phyloP scores from a whole-genome alignment of 78 protist genomes.

The Speleostelium caveatum region DNA sequence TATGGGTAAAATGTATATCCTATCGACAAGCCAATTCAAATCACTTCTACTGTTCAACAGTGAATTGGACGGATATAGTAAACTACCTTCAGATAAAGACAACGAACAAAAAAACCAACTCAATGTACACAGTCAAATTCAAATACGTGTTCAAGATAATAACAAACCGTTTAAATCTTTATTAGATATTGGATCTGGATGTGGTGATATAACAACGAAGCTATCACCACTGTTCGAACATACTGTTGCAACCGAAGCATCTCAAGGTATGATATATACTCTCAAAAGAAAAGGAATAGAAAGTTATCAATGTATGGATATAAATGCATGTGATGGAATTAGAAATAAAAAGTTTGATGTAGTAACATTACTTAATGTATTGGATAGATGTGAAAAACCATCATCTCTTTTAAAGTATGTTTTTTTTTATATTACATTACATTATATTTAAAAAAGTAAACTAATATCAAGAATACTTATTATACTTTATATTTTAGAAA shows the following conservation, averaged over 20 bases:
- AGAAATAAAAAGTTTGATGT: conserved; percentile 30
- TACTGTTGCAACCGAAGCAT: conserved; percentile 70
- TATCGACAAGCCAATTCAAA: conserved; percentile 52
- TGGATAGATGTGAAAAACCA: conserved; percentile 83
- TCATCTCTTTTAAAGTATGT: conserved; percentile 40
- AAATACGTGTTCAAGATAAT: neutral
- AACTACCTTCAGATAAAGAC: too few relatives aligned
- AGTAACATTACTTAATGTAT: conserved; percentile 67
- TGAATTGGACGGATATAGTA: neutral
- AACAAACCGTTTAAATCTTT: neutral
- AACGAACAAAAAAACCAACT: neutral
- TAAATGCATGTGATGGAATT: conserved; percentile 5
- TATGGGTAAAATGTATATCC: conserved; percentile 79
- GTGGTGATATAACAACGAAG: conserved; percentile 55
- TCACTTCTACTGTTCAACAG: neutral
- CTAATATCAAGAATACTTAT: neutral
- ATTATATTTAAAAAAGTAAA: too few relatives aligned
- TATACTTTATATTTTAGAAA: neutral
- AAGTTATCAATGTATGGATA: conserved; percentile 18
- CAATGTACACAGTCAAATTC: neutral
- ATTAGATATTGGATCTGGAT: conserved; percentile 84
- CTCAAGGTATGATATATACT: conserved; percentile 64
- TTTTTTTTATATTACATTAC: too few relatives aligned
- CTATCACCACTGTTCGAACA: conserved; percentile 45
- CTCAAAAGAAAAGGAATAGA: conserved; percentile 30